Conservation (phyloP, 768 basidiomycete genomes). For the Lentinula lateritia region DNA sequence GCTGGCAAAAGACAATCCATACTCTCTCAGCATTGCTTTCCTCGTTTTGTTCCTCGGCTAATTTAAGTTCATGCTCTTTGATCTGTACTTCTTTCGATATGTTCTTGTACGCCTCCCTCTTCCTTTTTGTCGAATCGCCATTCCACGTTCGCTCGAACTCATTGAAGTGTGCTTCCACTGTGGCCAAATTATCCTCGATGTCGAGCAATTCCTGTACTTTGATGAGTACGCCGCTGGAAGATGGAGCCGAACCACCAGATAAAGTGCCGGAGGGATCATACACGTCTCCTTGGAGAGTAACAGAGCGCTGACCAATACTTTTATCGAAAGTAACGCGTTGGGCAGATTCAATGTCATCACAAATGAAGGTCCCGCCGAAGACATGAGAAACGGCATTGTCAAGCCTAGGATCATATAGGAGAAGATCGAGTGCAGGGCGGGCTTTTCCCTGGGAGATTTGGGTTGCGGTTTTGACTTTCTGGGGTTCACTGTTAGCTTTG, state of each 20-base stretch:
- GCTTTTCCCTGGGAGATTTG: constrained; percentile 76
- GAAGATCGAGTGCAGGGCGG: constrained; percentile 80
- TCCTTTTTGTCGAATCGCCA: constrained; percentile 40
- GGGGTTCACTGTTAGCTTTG: neutral
- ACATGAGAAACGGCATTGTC: constrained; percentile 88
- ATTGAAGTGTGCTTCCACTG: constrained; percentile 41
- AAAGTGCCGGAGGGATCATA: constrained; percentile 96
- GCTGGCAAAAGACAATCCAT: constrained; percentile 18
- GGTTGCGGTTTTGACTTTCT: constrained; percentile 78
- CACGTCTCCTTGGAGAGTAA: constrained; percentile 91
- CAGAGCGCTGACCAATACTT: constrained; percentile 68
- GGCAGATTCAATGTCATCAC: constrained; percentile 82
- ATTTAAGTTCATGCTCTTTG: constrained; percentile 78
- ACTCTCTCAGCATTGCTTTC: constrained; percentile 90
- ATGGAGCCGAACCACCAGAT: constrained; percentile 85
- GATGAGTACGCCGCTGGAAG: constrained; percentile 64
- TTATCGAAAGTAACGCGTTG: constrained; percentile 80
- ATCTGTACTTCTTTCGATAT: constrained; percentile 73
- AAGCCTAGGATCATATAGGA: constrained; percentile 78
- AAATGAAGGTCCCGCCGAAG: constrained; percentile 90
- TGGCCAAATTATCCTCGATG: constrained; percentile 53
- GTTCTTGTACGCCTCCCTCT: constrained; percentile 56
- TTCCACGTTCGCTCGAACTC: constrained; percentile 42
- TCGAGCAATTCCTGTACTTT: constrained; percentile 79
- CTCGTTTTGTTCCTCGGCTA: constrained; percentile 80